Conservation (phyloP, 2,329 filamentous ascomycete species). For the Orbilia javanica region DNA sequence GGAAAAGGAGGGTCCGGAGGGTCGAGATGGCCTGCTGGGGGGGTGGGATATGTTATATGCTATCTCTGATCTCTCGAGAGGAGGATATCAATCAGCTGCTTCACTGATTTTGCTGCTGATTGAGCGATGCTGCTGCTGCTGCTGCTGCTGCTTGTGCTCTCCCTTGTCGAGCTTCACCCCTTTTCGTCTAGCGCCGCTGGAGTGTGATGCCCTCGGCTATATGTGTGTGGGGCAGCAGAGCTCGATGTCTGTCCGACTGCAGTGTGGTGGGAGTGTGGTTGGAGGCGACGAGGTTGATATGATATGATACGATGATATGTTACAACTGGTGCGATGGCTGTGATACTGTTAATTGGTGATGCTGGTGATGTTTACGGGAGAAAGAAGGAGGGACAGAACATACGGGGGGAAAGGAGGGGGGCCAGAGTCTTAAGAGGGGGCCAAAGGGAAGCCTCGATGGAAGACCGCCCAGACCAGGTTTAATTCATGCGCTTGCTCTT, state of each 20-base stretch:
- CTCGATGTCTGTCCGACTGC: not conserved
- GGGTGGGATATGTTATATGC: not conserved
- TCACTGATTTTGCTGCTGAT: conserved; percentile 6
- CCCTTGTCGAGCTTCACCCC: conserved; percentile 26
- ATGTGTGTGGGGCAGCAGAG: conserved; percentile 29
- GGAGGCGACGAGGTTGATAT: conserved; percentile 14
- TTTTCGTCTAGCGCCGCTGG: conserved; percentile 21
- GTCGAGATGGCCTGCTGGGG: not conserved
- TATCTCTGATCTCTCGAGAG: not conserved
- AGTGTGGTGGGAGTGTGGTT: not conserved
- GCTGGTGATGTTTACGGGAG: not conserved
- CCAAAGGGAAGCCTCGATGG: not conserved
- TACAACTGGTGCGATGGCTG: not conserved
- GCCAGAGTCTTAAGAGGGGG: not conserved
- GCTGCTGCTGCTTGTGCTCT: conserved; percentile 9
- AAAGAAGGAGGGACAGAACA: not conserved
- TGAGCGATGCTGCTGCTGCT: conserved; percentile 1
- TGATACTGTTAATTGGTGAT: not conserved
- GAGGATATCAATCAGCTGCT: not conserved
- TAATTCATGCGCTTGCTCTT: conserved; percentile 18
- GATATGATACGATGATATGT: no score
- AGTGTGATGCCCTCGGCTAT: conserved; percentile 42
- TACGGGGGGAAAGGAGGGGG: not conserved
- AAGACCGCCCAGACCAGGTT: conserved; percentile 1
- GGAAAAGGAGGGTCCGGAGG: not conserved